phyloP scores from a whole-genome alignment of 129 eudicot genomes.

The Kitagawia praeruptora region DNA sequence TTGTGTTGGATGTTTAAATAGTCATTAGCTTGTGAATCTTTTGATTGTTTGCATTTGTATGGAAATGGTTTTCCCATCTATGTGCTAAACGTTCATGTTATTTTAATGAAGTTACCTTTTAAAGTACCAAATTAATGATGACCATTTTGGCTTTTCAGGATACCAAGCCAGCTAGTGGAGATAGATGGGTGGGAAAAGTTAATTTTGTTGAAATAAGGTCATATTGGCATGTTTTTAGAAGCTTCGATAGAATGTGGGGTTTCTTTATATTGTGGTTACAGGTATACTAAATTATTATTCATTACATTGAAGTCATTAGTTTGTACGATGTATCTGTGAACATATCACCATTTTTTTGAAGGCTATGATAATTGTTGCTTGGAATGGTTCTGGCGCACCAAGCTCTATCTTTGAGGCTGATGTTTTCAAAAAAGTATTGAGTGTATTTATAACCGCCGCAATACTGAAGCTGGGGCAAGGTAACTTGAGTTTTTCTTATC shows the following conservation, averaged over 20 bases:
- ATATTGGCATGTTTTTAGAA: constrained; percentile 90
- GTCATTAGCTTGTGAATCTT: background rate
- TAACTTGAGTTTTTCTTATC: constrained; percentile 11
- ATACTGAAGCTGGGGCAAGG: constrained; percentile 89
- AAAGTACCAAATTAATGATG: background rate
- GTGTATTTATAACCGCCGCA: constrained; percentile 89
- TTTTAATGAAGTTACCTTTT: background rate
- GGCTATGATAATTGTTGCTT: constrained; percentile 97
- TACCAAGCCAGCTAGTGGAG: constrained; percentile 37
- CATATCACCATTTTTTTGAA: constrained; percentile 13
- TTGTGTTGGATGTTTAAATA: background rate
- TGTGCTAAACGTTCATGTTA: background rate
- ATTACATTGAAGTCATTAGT: background rate
- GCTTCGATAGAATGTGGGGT: constrained; percentile 98
- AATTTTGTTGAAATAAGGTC: constrained; percentile 94
- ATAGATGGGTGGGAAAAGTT: constrained; percentile 85
- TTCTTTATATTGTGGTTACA: constrained; percentile 90
- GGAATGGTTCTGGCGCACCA: constrained; percentile 80
- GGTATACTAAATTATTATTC: constrained; percentile 26
- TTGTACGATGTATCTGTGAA: background rate
- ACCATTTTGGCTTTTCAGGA: constrained; percentile 37
- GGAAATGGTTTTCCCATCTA: background rate
- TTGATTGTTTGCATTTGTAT: background rate
- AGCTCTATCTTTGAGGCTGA: constrained; percentile 40
- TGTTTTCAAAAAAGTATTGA: constrained; percentile 71